Evolutionary conservation across 2,329 filamentous ascomycete genomes (phyloP).

Genomic region (Fusarium xylarioides): DNA sequence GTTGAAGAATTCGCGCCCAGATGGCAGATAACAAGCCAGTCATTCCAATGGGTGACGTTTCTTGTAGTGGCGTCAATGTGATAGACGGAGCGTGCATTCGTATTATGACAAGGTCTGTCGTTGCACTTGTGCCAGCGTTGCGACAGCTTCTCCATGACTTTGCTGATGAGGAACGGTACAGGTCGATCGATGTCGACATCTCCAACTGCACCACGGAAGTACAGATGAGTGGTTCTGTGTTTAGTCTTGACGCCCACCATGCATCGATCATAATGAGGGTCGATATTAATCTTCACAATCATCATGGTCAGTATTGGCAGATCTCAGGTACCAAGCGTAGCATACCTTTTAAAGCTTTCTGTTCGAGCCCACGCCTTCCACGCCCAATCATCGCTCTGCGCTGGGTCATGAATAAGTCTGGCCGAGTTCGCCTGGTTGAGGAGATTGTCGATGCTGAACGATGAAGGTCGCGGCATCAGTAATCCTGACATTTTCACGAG

Average conservation of each 20-base stretch:
- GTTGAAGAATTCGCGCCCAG: constrained; percentile 2
- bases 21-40: neutral
- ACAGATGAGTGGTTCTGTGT: neutral
- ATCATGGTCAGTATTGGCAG: neutral
- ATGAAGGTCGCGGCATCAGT: neutral
- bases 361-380: constrained; percentile 19
- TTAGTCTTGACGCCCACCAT: neutral
- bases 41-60: neutral
- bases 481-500: neutral
- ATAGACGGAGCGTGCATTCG: neutral
- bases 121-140: neutral
- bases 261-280: neutral
- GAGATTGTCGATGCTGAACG: neutral
- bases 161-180: neutral
- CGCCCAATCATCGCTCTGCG: neutral
- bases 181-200: neutral
- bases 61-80: neutral
- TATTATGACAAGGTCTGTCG: neutral
- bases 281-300: neutral
- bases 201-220: neutral
- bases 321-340: fast-evolving
- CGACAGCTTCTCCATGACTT: neutral
- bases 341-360: neutral
- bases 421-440: neutral
- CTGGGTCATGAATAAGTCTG: neutral